Percentiles rank a stretch among this genome's conserved stretches.
phyloP scores from a whole-genome alignment of 371 early-diverging fungal species.

The Circinella umbellata region DNA sequence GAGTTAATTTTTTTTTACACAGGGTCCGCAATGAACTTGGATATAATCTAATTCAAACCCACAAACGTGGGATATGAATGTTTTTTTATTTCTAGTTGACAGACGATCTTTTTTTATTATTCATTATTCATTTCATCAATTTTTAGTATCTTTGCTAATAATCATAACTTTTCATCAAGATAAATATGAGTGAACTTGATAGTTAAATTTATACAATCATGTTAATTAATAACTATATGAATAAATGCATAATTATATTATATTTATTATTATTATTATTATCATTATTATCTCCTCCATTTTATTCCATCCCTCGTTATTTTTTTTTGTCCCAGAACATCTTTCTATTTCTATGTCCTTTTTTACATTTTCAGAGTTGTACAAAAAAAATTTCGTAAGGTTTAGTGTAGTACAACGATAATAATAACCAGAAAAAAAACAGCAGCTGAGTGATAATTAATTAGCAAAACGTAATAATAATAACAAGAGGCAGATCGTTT shows the following conservation, averaged over 20 bases:
- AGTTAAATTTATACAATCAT: no score
- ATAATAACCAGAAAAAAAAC: not conserved
- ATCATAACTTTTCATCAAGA: no score
- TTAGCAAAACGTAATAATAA: not conserved
- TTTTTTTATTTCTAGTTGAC: not conserved
- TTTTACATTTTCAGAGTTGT: not conserved
- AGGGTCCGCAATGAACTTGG: constrained; percentile 3
- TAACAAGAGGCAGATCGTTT: not conserved
- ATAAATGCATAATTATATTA: no score
- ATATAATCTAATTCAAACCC: not conserved
- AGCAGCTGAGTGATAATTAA: not conserved
- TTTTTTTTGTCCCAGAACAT: no score
- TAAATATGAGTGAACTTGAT: no score
- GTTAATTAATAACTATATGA: no score
- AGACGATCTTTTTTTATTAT: not conserved
- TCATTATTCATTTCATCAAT: no score
- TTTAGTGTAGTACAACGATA: not conserved
- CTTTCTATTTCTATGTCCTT: no score
- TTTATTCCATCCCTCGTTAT: no score
- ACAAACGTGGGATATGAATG: not conserved
- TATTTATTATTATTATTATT: no score
- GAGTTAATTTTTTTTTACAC: not conserved
- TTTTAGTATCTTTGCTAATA: no score
- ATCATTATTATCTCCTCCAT: no score
- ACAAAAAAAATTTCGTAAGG: not conserved